Percentiles rank a stretch among this genome's conserved stretches.
Conservation (phyloP, 371 early-diverging fungal genomes). For the Parasitella parasitica region DNA sequence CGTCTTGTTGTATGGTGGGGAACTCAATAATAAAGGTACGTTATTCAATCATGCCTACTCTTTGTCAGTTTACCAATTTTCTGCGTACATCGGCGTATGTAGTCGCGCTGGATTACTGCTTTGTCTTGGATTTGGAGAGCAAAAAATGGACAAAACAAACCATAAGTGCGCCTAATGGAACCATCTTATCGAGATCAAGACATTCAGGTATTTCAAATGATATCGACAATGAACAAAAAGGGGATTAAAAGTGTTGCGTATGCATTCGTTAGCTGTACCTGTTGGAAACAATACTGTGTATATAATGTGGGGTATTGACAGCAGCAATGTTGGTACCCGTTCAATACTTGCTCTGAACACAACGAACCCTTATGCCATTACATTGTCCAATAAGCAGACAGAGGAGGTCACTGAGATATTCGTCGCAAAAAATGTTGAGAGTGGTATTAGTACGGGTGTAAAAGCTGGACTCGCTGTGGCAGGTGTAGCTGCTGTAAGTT, state of each 20-base stretch:
- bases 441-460: background rate
- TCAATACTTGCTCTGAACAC: background rate
- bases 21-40: background rate
- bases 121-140: background rate
- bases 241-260: too few relatives aligned
- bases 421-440: background rate
- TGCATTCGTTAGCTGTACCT: background rate
- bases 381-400: background rate
- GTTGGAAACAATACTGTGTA: background rate
- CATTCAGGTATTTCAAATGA: background rate
- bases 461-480: constrained; percentile 4
- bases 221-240: background rate
- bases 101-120: background rate
- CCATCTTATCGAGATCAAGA: background rate
- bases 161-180: background rate
- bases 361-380: constrained; percentile 2
- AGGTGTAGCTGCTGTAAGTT: background rate
- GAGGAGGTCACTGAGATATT: too few relatives aligned
- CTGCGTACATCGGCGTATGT: background rate
- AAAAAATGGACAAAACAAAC: background rate
- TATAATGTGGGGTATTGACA: constrained; percentile 2
- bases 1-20: constrained; percentile 7
- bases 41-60: too few relatives aligned
- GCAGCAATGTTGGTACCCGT: background rate
- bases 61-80: too few relatives aligned